Base-by-base conservation (phyloP, 2,329 filamentous ascomycete genomes). In the Fusarium armeniacum region DNA sequence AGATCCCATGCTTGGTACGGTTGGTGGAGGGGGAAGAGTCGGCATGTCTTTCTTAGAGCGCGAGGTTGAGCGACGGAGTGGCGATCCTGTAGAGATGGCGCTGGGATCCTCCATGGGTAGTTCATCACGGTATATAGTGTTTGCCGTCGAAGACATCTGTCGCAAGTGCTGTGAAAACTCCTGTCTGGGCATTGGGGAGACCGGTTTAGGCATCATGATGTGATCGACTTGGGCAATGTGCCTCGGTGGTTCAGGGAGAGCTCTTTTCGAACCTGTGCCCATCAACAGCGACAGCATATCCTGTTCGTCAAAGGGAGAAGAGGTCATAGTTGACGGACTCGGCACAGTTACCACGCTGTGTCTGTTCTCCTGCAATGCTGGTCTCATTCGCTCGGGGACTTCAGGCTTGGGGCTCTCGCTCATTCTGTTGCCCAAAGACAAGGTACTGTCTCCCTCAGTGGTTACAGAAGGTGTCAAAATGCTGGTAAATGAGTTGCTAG, bases 261-360 rank as follows among this genome's bases (percentile, higher is more conserved):
- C 67, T 32, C 78, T 71, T 11, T 71, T 56, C 2, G 73, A 54
- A 3, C 71, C 58, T 33, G 60, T 72, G 0, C 73, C 69, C 38
- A 79, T 59, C 9, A 80, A 63, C 20, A 81, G 65, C 3, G 74
- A 73, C 24, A 80, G 33, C 51, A 81, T 74, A 7, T 81, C 78
- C 6, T 75, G 67, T 51, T 80, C 79, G 45, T 76, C 76, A 41
- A 76, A 79, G 2, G 78, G 75, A 33, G 77, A 77, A 0, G 78
- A 78, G 9, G 75, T 72, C 32, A 73, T 50, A 2, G 69, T 75
- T 33, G 72, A 62, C 8, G 70, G 72, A 13, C 72, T 75, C 11
- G 47, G 53, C 8, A 41, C 18, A 6, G 63, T 59, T 28, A 44
- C 50, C 22, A 57, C n/a, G 40, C 65, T 70, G n/a, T 64, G 57